Base-by-base conservation (phyloP, 129 eudicot species). In the Ambrosia artemisiifolia region DNA sequence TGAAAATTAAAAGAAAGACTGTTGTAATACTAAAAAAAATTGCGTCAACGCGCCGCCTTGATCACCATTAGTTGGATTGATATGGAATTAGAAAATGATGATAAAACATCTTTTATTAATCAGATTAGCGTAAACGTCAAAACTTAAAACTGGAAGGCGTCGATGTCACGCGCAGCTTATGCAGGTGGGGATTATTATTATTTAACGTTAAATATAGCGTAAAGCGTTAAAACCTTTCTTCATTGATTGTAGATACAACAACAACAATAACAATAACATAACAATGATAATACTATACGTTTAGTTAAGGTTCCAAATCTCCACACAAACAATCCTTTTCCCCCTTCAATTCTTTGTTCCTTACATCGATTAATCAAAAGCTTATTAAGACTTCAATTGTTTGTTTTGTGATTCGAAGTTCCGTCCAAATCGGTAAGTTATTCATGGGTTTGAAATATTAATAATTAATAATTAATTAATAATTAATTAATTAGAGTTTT, bases 291-390 rank as follows among this genome's bases (percentile, higher is more conserved):
- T 61, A 65, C 36, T 63, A 50, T 32, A 70, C 65, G 67, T 50
- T 17, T 71, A 71, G 16, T 70, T 78, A 78, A 77, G 82, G 77
- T 54, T 71, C 20, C 73, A 40, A 57, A 47, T 69, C 61, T 71
- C 28, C 28, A 42, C 80, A 49, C 9, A 47, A 36, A 57, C 43
- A 75, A 38, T 50, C 32, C 63, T 61, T 30, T 0, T 47, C 30
- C 32, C 36, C 34, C 32, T 20, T 28, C 11, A 59, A 60, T 59
- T 60, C 46, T 16, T 60, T 32, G 57, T 53, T 51, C 2, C 70
- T 19, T 8, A 36, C 43, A 61, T 70, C 60, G 49, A 63, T 72
- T 60, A 56, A 40, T 72, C 54, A n/a, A 59, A 24, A 24, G 30
- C 60, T 67, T 30, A 6, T 61, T 6, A 69, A 50, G 32, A 44